Evolutionary conservation across 2,329 filamentous ascomycete genomes (phyloP).

Genomic region (Blumeria graminis): DNA sequence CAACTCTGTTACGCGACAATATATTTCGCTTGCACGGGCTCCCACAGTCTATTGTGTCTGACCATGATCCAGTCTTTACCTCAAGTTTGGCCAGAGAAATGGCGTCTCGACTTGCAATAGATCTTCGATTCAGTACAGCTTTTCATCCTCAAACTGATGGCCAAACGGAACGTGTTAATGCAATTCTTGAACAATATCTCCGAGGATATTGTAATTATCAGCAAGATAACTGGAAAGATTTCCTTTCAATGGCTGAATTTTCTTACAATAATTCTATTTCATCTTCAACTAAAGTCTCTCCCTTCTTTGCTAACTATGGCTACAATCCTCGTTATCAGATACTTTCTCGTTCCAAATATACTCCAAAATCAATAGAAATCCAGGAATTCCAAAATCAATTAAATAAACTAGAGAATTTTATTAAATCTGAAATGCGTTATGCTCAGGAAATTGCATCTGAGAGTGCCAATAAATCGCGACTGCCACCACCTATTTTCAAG

Average conservation of each 20-base stretch:
- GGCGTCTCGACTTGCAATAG: not conserved
- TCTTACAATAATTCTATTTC: constrained; percentile 2
- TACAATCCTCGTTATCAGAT: not conserved
- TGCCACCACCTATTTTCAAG: not conserved
- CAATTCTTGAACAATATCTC: constrained; percentile 2
- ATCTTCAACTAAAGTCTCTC: not conserved
- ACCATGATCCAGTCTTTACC: not conserved
- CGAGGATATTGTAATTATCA: constrained; percentile 2
- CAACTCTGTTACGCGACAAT: not conserved
- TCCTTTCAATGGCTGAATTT: constrained; percentile 3
- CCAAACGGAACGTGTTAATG: constrained; percentile 1
- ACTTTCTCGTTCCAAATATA: not conserved
- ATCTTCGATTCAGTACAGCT: not conserved
- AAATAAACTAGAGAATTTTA: not conserved
- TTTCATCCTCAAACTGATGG: constrained; percentile 4
- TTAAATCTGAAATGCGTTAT: not conserved
- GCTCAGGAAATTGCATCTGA: not conserved
- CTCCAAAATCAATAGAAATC: not conserved
- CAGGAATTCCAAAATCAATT: not conserved
- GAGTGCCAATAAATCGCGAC: not conserved
- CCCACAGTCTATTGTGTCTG: not conserved
- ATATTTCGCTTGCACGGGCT: not conserved
- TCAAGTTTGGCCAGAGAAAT: not conserved
- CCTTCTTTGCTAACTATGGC: constrained; percentile 1
- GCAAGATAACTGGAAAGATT: constrained; percentile 2